Evolutionary conservation across 1,284 basidiomycete species (phyloP).

Genomic region (Cronartium quercuum): DNA sequence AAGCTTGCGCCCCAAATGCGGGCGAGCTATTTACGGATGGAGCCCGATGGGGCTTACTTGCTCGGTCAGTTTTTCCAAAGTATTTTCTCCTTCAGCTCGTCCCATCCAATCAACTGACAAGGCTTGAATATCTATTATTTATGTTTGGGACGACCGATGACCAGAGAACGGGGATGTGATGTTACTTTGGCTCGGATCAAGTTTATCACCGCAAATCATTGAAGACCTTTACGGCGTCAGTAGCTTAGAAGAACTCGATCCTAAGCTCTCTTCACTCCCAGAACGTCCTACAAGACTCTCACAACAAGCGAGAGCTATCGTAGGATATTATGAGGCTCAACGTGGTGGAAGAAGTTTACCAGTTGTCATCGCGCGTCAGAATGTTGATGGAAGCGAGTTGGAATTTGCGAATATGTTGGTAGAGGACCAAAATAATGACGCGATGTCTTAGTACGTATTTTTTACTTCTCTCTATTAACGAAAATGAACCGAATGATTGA

Average conservation of each 20-base stretch:
- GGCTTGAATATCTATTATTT: constrained; percentile 10
- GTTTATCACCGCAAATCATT: constrained; percentile 73
- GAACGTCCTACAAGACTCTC: constrained; percentile 64
- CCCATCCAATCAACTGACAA: neutral
- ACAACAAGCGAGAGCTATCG: constrained; percentile 73
- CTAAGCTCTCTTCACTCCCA: constrained; percentile 51
- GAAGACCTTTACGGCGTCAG: constrained; percentile 80
- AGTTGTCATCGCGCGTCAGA: constrained; percentile 78
- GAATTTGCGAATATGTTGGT: constrained; percentile 96
- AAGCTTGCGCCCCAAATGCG: constrained; percentile 74
- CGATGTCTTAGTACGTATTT: constrained; percentile 74
- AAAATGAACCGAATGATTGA: neutral
- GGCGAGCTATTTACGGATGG: constrained; percentile 79
- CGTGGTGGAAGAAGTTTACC: constrained; percentile 61
- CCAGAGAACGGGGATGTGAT: constrained; percentile 87
- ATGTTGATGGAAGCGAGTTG: constrained; percentile 85
- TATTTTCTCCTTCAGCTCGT: neutral
- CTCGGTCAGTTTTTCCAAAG: constrained; percentile 59
- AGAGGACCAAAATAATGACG: constrained; percentile 94
- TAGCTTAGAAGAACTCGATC: constrained; percentile 66
- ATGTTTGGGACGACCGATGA: neutral
- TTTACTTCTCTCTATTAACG: neutral
- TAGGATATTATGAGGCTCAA: constrained; percentile 63
- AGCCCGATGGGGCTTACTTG: constrained; percentile 81
- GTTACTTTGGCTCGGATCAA: constrained; percentile 84